A percentile compares a stretch with the other conserved stretches of the same genome.
phyloP scores from a whole-genome alignment of 2,329 filamentous ascomycete species.

The Pseudogymnoascus sp. region DNA sequence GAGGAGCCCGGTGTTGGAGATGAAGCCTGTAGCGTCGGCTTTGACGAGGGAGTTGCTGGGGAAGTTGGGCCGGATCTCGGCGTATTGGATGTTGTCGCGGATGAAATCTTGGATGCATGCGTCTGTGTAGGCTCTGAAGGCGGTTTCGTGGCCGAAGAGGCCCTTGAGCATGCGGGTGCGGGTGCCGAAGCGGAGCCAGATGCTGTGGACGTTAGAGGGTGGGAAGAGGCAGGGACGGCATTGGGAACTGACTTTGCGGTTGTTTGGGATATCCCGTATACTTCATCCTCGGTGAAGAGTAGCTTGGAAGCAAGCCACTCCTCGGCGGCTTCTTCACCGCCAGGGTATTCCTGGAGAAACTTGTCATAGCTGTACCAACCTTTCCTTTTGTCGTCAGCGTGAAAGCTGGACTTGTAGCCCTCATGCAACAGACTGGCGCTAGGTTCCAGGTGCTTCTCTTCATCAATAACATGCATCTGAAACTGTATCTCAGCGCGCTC shows the following conservation, averaged over 20 bases:
- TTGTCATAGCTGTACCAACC: constrained; percentile 38
- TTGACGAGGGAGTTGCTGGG: constrained; percentile 55
- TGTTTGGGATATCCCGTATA: constrained; percentile 42
- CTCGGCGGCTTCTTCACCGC: constrained; percentile 29
- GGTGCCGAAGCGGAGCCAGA: constrained; percentile 57
- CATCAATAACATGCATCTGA: constrained; percentile 36
- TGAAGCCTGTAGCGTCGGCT: constrained; percentile 44
- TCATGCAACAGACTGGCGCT: constrained; percentile 7
- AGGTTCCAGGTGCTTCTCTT: neutral
- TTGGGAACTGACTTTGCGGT: constrained; percentile 41
- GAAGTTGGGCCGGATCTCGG: constrained; percentile 63
- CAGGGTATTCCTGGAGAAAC: constrained; percentile 34
- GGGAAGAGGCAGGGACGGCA: neutral
- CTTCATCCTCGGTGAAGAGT: constrained; percentile 52
- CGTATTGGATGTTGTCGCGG: constrained; percentile 59
- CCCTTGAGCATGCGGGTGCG: constrained; percentile 67
- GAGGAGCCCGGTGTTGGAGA: constrained; percentile 54
- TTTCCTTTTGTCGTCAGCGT: constrained; percentile 35
- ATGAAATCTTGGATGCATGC: constrained; percentile 54
- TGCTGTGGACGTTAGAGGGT: constrained; percentile 28
- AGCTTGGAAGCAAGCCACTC: constrained; percentile 56
- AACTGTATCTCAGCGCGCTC: constrained; percentile 51
- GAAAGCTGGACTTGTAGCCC: neutral
- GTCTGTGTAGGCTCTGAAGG: constrained; percentile 53
- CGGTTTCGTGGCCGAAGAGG: constrained; percentile 57